Evolutionary conservation across 2,329 filamentous ascomycete genomes (phyloP), one percentile per base, ranked within the genome.

Genomic region (Claviceps sorghi): DNA sequence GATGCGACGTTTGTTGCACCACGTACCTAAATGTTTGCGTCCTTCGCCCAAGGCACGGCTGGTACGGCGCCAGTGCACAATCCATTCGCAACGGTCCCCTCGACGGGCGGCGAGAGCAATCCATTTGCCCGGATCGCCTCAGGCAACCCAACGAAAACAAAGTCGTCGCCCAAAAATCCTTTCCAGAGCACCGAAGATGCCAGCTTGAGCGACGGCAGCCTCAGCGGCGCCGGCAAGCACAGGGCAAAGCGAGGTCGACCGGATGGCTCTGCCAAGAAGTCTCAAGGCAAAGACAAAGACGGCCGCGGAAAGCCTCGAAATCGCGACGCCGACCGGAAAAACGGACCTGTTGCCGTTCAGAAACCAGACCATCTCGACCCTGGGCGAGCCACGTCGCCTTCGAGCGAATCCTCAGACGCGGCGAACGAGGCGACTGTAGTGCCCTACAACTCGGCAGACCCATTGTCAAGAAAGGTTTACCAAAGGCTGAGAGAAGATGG

Each of bases 401-500:
- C 59, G 19, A 59, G 55, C 56, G 54, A 54, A 52, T 59, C 58
- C 51, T 54, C 58, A 13, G 50, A 58, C 53, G 53, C 56, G 41
- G 53, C 55, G n/a, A 53, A 48, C 34, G n/a, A 46, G 9, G 49
- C 26, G 30, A 30, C 45, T 4, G 38, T 49, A 15, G 48, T 50
- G 26, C 46, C 60, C 21, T 45, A 56, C 51, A 53, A 63, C 38
- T 60, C 64, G 4, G 59, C 63, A 52, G 68, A 71, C 44, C 64
- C 64, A 0, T 74, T 72, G 56, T 75, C 78, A 10, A 70, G 65
- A 51, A 74, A 70, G 53, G 77, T 83, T 32, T 69, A 73, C 54
- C 66, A 69, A 9, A 75, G 76, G 54, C 66, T 83, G 2, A 68
- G 69, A n/a, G 75, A 72, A 56, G 77, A 82, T 60, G 70, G 70